These are phyloP conservation scores for Stagonosporopsis cucurbitacearum DNA, from an alignment of 2,329 filamentous ascomycete species.

Conservation along the genomic window DNA sequence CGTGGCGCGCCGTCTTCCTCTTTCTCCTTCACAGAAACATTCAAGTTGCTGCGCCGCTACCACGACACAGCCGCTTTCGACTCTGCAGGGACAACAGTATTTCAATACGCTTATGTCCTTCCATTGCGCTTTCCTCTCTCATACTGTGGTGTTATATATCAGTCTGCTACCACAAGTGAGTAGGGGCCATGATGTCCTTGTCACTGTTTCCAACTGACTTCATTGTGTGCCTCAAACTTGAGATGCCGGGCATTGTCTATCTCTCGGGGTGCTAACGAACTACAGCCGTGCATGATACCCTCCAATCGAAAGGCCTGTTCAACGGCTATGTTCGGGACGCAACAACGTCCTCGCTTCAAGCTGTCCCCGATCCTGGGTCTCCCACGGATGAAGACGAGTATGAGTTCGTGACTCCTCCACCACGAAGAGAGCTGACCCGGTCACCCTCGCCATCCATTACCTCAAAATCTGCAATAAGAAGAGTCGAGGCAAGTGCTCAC, in stretches of 20 bases:
- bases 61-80: no score
- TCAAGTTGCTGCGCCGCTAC: no score
- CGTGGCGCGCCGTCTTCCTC: not conserved
- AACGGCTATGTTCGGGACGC: not conserved
- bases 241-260: no score
- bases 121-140: no score
- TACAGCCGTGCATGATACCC: not conserved
- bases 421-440: constrained; percentile 23
- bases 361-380: constrained; percentile 30
- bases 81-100: no score
- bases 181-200: no score
- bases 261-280: not conserved
- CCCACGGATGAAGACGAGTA: constrained; percentile 43
- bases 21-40: no score
- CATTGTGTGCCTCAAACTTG: no score
- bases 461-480: constrained; percentile 27
- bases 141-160: no score
- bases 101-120: no score
- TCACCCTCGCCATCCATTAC: constrained; percentile 18
- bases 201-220: no score
- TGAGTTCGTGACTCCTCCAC: constrained; percentile 29
- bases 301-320: constrained; percentile 1
- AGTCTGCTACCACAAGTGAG: no score
- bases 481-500: constrained; percentile 36
- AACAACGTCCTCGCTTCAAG: not conserved